phyloP scores from a whole-genome alignment of 2,329 filamentous ascomycete species.

The Byssothecium circinans region DNA sequence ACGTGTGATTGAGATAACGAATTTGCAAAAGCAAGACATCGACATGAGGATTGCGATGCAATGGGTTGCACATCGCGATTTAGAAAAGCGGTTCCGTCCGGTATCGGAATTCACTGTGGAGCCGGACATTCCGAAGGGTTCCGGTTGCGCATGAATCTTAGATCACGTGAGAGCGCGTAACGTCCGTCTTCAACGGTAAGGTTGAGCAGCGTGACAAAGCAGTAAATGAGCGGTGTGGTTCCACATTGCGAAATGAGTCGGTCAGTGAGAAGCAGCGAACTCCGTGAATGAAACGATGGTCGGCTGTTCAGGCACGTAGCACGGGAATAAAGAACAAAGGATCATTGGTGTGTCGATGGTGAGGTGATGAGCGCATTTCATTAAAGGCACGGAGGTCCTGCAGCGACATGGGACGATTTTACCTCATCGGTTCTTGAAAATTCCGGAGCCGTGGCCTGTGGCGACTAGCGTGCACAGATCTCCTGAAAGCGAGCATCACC shows the following conservation, averaged over 20 bases:
- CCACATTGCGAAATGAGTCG: no score
- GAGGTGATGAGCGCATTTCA: no score
- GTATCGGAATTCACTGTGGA: no score
- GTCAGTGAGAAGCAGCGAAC: background rate
- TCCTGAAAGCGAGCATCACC: background rate
- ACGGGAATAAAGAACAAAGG: background rate
- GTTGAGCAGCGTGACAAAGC: background rate
- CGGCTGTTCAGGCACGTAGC: background rate
- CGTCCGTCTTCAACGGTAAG: background rate
- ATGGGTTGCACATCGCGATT: no score
- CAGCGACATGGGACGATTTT: slow-evolving; percentile 1
- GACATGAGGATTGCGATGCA: no score
- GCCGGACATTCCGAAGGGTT: no score
- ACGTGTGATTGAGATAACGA: no score
- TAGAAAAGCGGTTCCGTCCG: no score
- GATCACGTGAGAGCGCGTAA: background rate
- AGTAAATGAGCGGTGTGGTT: background rate
- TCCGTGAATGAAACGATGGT: background rate
- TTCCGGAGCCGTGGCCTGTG: background rate
- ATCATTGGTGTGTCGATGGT: no score
- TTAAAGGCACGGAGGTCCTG: background rate
- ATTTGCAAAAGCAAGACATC: no score
- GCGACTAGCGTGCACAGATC: background rate
- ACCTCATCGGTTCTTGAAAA: background rate
- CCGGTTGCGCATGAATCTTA: background rate